phyloP scores from a whole-genome alignment of 441 rosid species.

The Metrosideros polymorpha region DNA sequence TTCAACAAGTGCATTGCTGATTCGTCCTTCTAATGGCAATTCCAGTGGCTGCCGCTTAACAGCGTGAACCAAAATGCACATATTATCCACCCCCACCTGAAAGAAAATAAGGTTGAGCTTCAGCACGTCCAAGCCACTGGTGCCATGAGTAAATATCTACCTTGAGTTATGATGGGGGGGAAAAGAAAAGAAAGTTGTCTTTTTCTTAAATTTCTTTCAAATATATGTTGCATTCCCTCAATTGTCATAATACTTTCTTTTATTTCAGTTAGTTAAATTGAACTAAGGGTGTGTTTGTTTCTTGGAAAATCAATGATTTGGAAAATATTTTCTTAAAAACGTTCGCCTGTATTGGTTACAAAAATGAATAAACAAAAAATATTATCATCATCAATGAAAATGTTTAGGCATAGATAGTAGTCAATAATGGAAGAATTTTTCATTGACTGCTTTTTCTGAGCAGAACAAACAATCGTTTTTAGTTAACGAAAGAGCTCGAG shows the following conservation, averaged over 20 bases:
- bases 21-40: constrained; percentile 65
- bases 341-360: neutral
- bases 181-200: neutral
- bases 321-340: neutral
- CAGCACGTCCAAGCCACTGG: neutral
- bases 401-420: neutral
- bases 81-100: constrained; percentile 99
- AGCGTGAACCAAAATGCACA: constrained; percentile 97
- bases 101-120: constrained; percentile 4
- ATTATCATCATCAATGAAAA: neutral
- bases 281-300: neutral
- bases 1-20: constrained; percentile 96
- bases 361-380: neutral
- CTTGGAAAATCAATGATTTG: neutral
- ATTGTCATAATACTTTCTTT: neutral
- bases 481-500: neutral
- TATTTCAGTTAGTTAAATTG: neutral
- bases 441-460: neutral
- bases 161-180: neutral
- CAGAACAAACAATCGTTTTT: neutral
- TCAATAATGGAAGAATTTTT: neutral
- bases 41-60: constrained; percentile 90
- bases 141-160: neutral
- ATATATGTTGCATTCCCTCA: neutral
- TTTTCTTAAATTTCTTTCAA: neutral